Conservation (phyloP, 2,329 filamentous ascomycete species). For the Sporothrix variecibatus region DNA sequence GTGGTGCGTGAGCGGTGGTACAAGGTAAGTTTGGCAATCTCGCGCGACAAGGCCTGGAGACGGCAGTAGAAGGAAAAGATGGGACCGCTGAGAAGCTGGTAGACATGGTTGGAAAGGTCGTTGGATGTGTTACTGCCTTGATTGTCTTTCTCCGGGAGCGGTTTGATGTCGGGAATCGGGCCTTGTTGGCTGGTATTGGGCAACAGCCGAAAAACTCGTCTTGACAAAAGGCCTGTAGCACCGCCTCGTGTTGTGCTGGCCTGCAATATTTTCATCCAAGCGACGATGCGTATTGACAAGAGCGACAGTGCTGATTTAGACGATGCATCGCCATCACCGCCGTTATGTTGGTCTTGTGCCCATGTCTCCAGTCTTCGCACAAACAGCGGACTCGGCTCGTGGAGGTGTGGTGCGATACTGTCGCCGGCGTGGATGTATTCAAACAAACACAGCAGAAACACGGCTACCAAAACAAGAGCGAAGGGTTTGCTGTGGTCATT, state of each 20-base stretch:
- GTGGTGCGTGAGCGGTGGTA: conserved; percentile 19
- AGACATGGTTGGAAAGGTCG: background rate
- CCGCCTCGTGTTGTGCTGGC: background rate
- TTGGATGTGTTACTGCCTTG: background rate
- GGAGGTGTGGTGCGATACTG: background rate
- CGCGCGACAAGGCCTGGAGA: conserved; percentile 8
- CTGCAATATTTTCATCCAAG: conserved; percentile 1
- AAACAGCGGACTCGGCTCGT: background rate
- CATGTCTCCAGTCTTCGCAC: conserved; percentile 5
- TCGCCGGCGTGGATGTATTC: background rate
- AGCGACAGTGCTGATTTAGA: background rate
- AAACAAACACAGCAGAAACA: background rate
- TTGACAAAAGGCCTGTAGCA: background rate
- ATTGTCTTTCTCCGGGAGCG: background rate
- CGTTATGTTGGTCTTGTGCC: background rate
- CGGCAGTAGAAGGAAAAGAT: conserved; percentile 18
- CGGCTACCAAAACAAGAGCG: background rate
- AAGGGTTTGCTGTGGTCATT: background rate
- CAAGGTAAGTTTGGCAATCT: conserved; percentile 15
- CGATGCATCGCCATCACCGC: background rate
- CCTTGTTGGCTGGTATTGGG: background rate
- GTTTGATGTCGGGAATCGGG: background rate
- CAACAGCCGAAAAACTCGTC: background rate
- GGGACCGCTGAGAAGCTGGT: conserved; percentile 12
- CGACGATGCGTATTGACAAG: background rate